Percentiles rank a stretch among this genome's conserved stretches.
Conservation (phyloP, 2,329 filamentous ascomycete genomes). For the Macrophomina pseudophaseolina region DNA sequence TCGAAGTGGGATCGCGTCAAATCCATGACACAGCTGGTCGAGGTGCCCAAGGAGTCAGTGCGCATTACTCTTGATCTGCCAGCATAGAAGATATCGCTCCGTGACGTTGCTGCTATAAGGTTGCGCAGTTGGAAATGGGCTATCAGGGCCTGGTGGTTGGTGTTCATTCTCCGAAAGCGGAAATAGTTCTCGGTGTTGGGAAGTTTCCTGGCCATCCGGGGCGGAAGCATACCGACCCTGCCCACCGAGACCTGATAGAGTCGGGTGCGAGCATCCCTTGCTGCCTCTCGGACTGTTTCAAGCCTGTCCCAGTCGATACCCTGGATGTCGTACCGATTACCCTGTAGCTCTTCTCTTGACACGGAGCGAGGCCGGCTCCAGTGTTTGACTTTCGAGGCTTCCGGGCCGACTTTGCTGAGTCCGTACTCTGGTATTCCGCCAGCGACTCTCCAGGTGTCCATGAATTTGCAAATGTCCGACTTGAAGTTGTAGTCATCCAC, state of each 20-base stretch:
- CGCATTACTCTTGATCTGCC: conserved; percentile 52
- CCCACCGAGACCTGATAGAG: conserved; percentile 15
- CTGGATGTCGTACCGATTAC: conserved; percentile 44
- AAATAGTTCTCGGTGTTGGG: conserved; percentile 54
- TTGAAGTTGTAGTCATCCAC: conserved; percentile 25
- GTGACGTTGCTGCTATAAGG: conserved; percentile 58
- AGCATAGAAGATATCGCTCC: conserved; percentile 62
- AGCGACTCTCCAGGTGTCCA: conserved; percentile 23
- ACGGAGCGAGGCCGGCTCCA: conserved; percentile 36
- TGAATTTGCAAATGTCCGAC: conserved; percentile 29
- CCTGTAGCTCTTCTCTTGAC: conserved; percentile 39
- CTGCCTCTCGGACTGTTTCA: conserved; percentile 35
- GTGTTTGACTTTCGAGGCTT: conserved; percentile 20
- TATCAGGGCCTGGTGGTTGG: conserved; percentile 55
- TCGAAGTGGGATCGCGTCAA: conserved; percentile 38
- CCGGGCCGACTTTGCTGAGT: conserved; percentile 7
- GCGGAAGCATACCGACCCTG: not conserved
- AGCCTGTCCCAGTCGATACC: conserved; percentile 45
- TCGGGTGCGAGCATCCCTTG: conserved; percentile 14
- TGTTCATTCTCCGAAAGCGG: conserved; percentile 55
- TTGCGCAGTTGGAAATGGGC: conserved; percentile 66
- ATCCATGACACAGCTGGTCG: conserved; percentile 54
- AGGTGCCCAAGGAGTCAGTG: conserved; percentile 53
- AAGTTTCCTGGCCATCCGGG: conserved; percentile 30
- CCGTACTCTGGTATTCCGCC: conserved; percentile 10